Evolutionary conservation across 2,329 filamentous ascomycete genomes (phyloP), one percentile per base, ranked within the genome.

Genomic region (Pezicula rhizophila): DNA sequence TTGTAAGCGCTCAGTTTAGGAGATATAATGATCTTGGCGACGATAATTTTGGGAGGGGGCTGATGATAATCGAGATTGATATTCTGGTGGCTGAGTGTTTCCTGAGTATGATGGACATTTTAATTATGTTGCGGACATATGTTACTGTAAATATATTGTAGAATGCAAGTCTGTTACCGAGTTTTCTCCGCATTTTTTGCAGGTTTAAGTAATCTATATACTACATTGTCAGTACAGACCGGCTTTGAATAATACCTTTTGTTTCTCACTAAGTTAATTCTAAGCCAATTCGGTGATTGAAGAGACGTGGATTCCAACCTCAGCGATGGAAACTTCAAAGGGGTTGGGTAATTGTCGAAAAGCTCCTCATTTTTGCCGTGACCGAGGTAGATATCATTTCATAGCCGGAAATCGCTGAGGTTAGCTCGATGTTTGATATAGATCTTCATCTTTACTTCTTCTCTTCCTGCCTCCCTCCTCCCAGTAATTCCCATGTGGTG

Each of bases 131-230:
- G 20, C 40, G 18, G 11, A 25, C 5, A 28, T 42, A 15, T 28
- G 10, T 42, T 42, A 42, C 25, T 42, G 40, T 42, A 42, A 25
- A 42, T 42, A 42, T 28, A 14, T 42, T 26, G 40, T n/a, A 25
- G 10, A 28, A n/a, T 42, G 8, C 15, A 42, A 15, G n/a, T 26
- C 25, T 26, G 23, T 42, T 12, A 8, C 28, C 18, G 18, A 18
- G 15, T 38, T n/a, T n/a, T 15, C 18, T 38, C 8, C 35, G 10
- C 12, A 1, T 5, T 5, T 8, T 35, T 35, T 5, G 12, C 8
- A 35, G 12, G 5, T 35, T 2, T 35, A 14, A 35, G 33, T 14
- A 35, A 14, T 15, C 33, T 35, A 7, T 3, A 14, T 35, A 5
- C 33, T 5, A 7, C 33, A 38, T 17, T 38, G 14, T 38, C 14